A percentile compares a stretch with the other conserved stretches of the same genome.
These are phyloP conservation scores for Typha latifolia DNA, from an alignment of 176 grass and related monocot species.

Conservation along the genomic window DNA sequence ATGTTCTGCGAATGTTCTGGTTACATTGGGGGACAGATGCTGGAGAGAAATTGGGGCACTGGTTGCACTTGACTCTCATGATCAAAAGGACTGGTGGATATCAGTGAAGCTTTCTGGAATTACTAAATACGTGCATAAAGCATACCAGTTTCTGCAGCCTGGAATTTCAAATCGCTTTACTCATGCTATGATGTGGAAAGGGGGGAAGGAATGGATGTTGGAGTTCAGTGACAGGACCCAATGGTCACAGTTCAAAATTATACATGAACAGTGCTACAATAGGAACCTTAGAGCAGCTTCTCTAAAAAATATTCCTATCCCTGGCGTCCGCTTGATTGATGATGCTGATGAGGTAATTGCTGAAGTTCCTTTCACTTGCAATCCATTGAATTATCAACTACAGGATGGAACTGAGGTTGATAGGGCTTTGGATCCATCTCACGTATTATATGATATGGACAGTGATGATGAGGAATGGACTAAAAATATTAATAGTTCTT, in stretches of 20 bases:
- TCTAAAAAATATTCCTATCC: slow-evolving; percentile 35
- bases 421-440: slow-evolving; percentile 28
- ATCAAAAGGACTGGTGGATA: slow-evolving; percentile 54
- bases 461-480: slow-evolving; percentile 39
- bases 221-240: slow-evolving; percentile 90
- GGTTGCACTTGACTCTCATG: slow-evolving; percentile 54
- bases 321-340: slow-evolving; percentile 24
- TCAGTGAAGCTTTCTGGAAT: slow-evolving; percentile 67
- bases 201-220: slow-evolving; percentile 69
- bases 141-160: slow-evolving; percentile 74
- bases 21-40: slow-evolving; percentile 63
- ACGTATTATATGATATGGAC: slow-evolving; percentile 44
- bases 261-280: slow-evolving; percentile 80
- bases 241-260: slow-evolving; percentile 88
- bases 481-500: slow-evolving; percentile 10
- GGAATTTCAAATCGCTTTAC: slow-evolving; percentile 90
- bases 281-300: slow-evolving; percentile 47
- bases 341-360: slow-evolving; percentile 24
- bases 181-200: slow-evolving; percentile 99
- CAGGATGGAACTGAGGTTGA: slow-evolving; percentile 36
- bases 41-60: slow-evolving; percentile 76
- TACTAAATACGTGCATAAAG: slow-evolving; percentile 60
- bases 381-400: slow-evolving; percentile 24
- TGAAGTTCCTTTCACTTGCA: slow-evolving; percentile 17
- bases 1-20: slow-evolving; percentile 83